Evolutionary conservation across 2,329 filamentous ascomycete species (phyloP), one percentile per base, ranked within the genome.

Genomic region (Penicillium janthinellum): DNA sequence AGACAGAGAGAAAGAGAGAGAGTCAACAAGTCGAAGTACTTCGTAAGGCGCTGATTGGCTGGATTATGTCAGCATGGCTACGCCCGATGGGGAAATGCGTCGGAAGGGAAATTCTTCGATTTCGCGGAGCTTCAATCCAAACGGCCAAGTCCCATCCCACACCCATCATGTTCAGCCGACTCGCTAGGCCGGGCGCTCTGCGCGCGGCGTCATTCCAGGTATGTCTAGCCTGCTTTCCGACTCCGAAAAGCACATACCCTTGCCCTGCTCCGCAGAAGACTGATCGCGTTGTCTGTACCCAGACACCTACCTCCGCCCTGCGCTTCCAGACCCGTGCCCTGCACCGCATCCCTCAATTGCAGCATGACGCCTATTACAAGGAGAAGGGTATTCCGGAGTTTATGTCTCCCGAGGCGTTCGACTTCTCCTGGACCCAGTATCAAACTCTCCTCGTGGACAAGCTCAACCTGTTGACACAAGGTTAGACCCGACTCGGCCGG

Each of bases 351-450:
- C 83, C 84, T 25, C 69, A 77, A 61, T 80, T 86, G 65, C 74
- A 72, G 42, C 77, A 83, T 70, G 77, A 82, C 57, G 64, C 70
- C 12, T 63, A 72, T 42, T 83, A 84, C 67, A 70, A 71, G 57
- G 60, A 78, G 56, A 69, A 84, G 64, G 86, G 86, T 60, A 82
- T 96, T 5, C 84, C 86, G n/a, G 86, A 86, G 14, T 82, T 98
- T 61, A 82, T 96, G 73, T 88, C 88, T 34, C 75, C 83, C 1
- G 81, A 84, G 53, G 90, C 86, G 56, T 96, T 90, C 77, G 79
- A 89, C 57, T 84, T 91, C 56, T 88, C 92, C 52, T 99, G 92
- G 88, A 88, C 84, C 37, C 82, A 92, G 71, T 96, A 97, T 79
- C 92, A 96, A 83, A 73, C 80, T 39, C 78, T 89, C 66, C 82